Evolutionary conservation across 2,329 filamentous ascomycete species (phyloP).

Genomic region (Stromatinia cepivora): DNA sequence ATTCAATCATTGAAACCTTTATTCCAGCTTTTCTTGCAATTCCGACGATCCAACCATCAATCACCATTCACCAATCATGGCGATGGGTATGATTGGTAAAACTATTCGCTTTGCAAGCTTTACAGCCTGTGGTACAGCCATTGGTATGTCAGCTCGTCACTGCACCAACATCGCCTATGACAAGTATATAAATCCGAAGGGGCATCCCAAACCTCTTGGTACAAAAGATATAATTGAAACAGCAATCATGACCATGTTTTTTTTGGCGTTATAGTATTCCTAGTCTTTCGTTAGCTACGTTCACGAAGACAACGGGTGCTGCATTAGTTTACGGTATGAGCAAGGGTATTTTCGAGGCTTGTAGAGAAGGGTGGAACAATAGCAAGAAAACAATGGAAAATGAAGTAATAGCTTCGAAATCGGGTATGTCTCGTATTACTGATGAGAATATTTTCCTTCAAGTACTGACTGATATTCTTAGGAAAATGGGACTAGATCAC

Average conservation of each 20-base stretch:
- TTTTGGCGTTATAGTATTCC: background rate
- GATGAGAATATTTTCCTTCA: background rate
- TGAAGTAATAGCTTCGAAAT: background rate
- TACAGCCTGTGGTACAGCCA: background rate
- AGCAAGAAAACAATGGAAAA: background rate
- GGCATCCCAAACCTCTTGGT: background rate
- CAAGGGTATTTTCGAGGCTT: fast-evolving
- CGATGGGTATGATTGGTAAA: background rate
- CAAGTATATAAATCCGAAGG: background rate
- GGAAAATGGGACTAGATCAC: background rate
- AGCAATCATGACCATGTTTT: background rate
- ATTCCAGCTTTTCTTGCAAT: too few species aligned
- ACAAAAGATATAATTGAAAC: background rate
- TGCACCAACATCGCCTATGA: fast-evolving
- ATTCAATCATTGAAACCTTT: too few species aligned
- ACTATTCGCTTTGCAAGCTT: background rate
- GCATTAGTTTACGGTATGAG: fast-evolving
- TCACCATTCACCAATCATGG: background rate
- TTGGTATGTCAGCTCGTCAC: fast-evolving
- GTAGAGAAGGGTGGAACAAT: background rate
- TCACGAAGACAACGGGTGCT: background rate
- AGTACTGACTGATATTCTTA: background rate
- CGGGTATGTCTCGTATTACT: background rate
- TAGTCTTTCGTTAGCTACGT: too few species aligned
- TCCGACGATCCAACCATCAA: background rate